Evolutionary conservation across 768 basidiomycete species (phyloP), one percentile per base, ranked within the genome.

Genomic region (Rhodotorula taiwanensis): DNA sequence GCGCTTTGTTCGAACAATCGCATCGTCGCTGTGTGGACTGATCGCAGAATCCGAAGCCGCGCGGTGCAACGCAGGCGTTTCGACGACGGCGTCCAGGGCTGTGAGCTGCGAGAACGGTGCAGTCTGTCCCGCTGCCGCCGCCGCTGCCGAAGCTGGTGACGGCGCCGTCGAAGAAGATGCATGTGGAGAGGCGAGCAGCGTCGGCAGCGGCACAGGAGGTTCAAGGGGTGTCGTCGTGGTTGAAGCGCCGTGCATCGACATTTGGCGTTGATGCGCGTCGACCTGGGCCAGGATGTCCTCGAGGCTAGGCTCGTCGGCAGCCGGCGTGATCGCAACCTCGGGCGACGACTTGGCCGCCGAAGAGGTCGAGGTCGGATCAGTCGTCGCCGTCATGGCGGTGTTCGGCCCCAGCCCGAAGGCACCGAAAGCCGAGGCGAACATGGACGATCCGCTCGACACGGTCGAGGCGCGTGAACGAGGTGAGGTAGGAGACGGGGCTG

Each of bases 281-380:
- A 39, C 36, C 52, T 52, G 52, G 13, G 52, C 52, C 16, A 52
- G 36, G 36, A 52, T 13, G 21, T 52, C 36, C 25, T 42, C 41
- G 18, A 54, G 9, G 5, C 20, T 30, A 20, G 27, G 39, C 41
- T 54, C 52, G 28, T 11, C 20, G 21, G 18, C 9, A 16, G n/a
- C n/a, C n/a, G n/a, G n/a, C n/a, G n/a, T n/a, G n/a, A n/a, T n/a
- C n/a, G n/a, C n/a, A n/a, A n/a, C n/a, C n/a, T n/a, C n/a, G n/a
- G n/a, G n/a, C n/a, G n/a, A n/a, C n/a, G n/a, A n/a, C n/a, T n/a
- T n/a, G n/a, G n/a, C n/a, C 51, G 21, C 33, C 34, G 31, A 18
- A 8, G 31, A 11, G 8, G n/a, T 25, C 4, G 18, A 6, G 14
- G 52, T 5, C 11, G 13, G 23, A n/a, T 16, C 34, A 27, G 36